Base-by-base conservation (phyloP, 768 basidiomycete species). In the Phylloporus rhodoxanthus region DNA sequence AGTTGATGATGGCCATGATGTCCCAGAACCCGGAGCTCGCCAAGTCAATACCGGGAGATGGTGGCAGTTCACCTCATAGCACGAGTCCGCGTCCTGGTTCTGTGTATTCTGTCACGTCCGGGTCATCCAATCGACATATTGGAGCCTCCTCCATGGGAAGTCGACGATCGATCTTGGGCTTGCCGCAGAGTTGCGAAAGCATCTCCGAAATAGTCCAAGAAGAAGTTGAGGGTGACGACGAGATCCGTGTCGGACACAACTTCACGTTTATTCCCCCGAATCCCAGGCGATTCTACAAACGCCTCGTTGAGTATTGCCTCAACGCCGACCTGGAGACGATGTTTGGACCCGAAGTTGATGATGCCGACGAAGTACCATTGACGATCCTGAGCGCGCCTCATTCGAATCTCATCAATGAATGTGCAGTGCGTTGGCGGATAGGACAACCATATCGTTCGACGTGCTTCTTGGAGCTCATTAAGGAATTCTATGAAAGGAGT, bases 181-280 rank as follows among this genome's bases (percentile, higher is more conserved):
- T 66, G 36, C 54, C 57, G 26, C 56, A 57, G 42, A 63, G 51
- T 26, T 51, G 55, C n/a, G 68, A 70, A 43, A 54, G 62, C 43
- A 55, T 70, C 49, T 57, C 68, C 7, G 66, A 70, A 28, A 59
- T 67, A 2, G 64, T 70, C 11, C 66, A 64, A 21, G 72, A 72
- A 14, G 75, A 73, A 17, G 57, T 73, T 7, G 76, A 76, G 6
- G 79, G 68, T 9, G 86, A 87, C 54, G 87, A 87, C 10, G 84
- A 87, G 41, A 73, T 87, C 37, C 78, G 77, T 29, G 79, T 80
- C 39, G 85, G 85, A 23, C 82, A 85, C 55, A 74, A 85, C 58
- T 96, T 93, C 72, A 90, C 88, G 0, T 96, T 80, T 64, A 91
- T 98, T 52, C 94, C 94, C 3, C 83, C 91, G 14, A 89, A 88